Base-by-base conservation (phyloP, 2,329 filamentous ascomycete species). In the Ophiostoma australiae region DNA sequence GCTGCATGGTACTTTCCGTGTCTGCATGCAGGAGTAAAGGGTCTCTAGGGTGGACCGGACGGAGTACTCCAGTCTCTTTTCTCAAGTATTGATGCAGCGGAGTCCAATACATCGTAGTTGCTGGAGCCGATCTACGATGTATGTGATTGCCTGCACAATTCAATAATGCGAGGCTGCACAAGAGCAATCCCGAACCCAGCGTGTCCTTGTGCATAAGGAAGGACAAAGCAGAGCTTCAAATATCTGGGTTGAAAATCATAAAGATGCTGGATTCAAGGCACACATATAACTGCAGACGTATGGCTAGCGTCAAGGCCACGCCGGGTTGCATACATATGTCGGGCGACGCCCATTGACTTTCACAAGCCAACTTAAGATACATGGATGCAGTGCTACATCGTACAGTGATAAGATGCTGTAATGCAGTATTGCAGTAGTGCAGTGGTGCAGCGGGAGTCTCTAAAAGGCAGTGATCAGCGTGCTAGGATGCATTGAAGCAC, bases 1-100 rank as follows among this genome's bases (percentile, higher is more conserved):
- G 27, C 58, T 63, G 58, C 58, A 63, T 58, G 44, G 52, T 58
- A 58, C 52, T 58, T 58, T 58, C n/a, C 52, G 52, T 27, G 52
- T 58, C 58, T 61, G 27, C 58, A 63, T 63, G 27, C 15, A 33
- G 58, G 27, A 63, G 58, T 63, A 27, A 63, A 63, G 55, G 55
- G 23, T 61, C 13, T 17, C 55, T 33, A n/a, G 55, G 27, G 55
- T 63, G 58, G 58, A 58, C 52, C 52, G 52, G 27, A 63, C 27
- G 27, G 58, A 8, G 15, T 27, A 61, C 23, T 31, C 27, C 55
- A 58, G 52, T 58, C n/a, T 27, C 4, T 17, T 58, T 23, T 48
- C 44, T 48, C n/a, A 11, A 27, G 3, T 58, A 27, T 58, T 63
- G 27, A 63, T 63, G 27, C 13, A 61, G 33, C 58, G 52, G 39